Evolutionary conservation across 345 rosid species (phyloP).

Genomic region (Eucalyptus melliodora): DNA sequence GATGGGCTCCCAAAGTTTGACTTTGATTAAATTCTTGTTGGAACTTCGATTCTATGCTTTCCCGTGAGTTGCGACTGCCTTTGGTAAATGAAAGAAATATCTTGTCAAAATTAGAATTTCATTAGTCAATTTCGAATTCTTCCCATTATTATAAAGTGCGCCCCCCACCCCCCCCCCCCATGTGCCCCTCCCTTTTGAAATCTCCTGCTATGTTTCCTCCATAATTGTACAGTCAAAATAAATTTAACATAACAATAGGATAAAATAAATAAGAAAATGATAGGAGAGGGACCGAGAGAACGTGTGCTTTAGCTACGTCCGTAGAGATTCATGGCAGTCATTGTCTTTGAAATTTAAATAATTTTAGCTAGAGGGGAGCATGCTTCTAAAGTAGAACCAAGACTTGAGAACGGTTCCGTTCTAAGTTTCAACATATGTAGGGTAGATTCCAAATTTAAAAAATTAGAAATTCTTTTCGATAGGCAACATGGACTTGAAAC

Average conservation of each 20-base stretch:
- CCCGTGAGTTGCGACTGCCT: neutral
- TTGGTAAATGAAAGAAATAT: neutral
- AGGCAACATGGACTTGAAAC: too few species aligned
- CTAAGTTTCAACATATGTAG: too few species aligned
- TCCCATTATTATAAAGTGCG: neutral
- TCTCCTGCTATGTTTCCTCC: neutral
- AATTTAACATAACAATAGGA: neutral
- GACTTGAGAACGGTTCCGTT: accelerated
- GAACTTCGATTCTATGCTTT: neutral
- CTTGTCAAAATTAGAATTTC: neutral
- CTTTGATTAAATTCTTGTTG: neutral
- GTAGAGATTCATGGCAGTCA: neutral
- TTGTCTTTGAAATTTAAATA: neutral
- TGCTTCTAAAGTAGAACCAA: too few species aligned
- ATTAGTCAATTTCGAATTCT: neutral
- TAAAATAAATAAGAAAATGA: neutral
- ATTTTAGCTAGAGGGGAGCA: neutral
- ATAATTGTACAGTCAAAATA: neutral
- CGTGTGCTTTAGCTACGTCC: neutral
- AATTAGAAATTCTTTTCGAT: too few species aligned
- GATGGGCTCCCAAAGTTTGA: neutral
- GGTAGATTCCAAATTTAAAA: too few species aligned
- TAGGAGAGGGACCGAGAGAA: neutral
- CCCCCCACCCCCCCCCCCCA: neutral
- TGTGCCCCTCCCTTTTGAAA: neutral